phyloP scores from a whole-genome alignment of 148 eudicot genomes.

The Oxyria digyna region DNA sequence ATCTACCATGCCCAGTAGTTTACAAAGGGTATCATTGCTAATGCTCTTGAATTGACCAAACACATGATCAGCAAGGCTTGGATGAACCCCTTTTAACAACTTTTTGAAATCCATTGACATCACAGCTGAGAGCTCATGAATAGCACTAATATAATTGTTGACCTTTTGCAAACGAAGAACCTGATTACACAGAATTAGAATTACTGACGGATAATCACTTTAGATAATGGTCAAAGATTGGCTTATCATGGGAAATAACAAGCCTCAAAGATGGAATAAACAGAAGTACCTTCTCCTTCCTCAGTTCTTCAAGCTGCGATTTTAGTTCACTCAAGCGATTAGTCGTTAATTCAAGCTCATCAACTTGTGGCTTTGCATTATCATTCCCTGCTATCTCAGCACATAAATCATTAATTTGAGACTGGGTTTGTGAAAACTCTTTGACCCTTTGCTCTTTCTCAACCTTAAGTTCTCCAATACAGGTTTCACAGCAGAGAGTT shows the following conservation, averaged over 20 bases:
- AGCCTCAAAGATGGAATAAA: background rate
- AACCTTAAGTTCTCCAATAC: slow-evolving; percentile 44
- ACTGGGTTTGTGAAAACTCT: slow-evolving; percentile 51
- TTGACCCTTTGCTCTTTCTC: slow-evolving; percentile 53
- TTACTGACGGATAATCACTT: background rate
- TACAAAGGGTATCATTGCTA: slow-evolving; percentile 70
- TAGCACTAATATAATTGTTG: slow-evolving; percentile 27
- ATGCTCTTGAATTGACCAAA: slow-evolving; percentile 55
- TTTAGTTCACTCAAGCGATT: slow-evolving; percentile 64
- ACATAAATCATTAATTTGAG: slow-evolving; percentile 42
- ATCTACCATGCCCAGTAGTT: slow-evolving; percentile 38
- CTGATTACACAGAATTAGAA: slow-evolving; percentile 23
- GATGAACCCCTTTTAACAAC: slow-evolving; percentile 45
- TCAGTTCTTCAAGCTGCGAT: slow-evolving; percentile 68
- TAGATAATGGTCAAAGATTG: background rate
- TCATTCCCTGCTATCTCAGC: slow-evolving; percentile 68
- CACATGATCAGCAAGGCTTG: slow-evolving; percentile 46
- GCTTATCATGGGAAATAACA: background rate
- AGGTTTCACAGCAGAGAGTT: slow-evolving; percentile 43
- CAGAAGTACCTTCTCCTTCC: slow-evolving; percentile 54
- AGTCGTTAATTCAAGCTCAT: slow-evolving; percentile 53
- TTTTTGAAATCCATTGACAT: slow-evolving; percentile 59
- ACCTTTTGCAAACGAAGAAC: slow-evolving; percentile 65
- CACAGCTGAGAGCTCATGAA: slow-evolving; percentile 59
- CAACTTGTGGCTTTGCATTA: slow-evolving; percentile 36